phyloP scores from a whole-genome alignment of 352 stramenopile species.

The Globisporangium perplexum region DNA sequence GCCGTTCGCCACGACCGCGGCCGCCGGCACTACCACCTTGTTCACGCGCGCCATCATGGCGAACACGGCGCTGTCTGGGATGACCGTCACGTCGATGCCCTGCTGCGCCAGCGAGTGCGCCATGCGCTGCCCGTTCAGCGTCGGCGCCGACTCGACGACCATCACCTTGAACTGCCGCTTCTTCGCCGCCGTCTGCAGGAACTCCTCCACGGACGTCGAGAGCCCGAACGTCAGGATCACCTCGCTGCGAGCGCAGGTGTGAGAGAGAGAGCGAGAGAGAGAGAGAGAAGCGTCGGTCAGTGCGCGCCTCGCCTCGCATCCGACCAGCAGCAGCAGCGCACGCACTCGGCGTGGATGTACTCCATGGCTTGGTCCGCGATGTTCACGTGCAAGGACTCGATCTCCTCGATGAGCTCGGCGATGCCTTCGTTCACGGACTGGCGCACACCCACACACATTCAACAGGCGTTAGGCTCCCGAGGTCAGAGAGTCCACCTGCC shows the following conservation, averaged over 20 bases:
- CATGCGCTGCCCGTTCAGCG: conserved; percentile 89
- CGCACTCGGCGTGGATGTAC: conserved; percentile 94
- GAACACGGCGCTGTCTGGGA: conserved; percentile 96
- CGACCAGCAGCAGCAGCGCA: neutral
- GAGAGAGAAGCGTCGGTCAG: no score
- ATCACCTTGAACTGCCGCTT: conserved; percentile 96
- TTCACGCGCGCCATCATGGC: conserved; percentile 98
- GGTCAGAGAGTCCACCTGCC: no score
- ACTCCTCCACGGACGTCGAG: conserved; percentile 90
- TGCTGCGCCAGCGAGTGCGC: conserved; percentile 86
- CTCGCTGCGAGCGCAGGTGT: conserved; percentile 52
- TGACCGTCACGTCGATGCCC: conserved; percentile 94
- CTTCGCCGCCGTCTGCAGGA: conserved; percentile 84
- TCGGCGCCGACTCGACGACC: conserved; percentile 90
- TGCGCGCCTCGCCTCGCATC: neutral
- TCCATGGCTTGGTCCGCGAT: conserved; percentile 95
- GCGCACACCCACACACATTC: conserved; percentile 14
- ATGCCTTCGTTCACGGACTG: conserved; percentile 94
- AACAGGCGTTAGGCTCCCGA: neutral
- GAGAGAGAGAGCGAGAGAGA: neutral
- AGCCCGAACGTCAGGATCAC: conserved; percentile 95
- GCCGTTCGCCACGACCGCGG: conserved; percentile 96
- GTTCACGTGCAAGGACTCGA: conserved; percentile 94
- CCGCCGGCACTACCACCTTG: conserved; percentile 95
- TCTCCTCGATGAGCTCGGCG: conserved; percentile 91